Percentiles rank a stretch among this genome's conserved stretches.
phyloP scores from a whole-genome alignment of 495 filamentous ascomycete genomes.

The Peziza echinospora region DNA sequence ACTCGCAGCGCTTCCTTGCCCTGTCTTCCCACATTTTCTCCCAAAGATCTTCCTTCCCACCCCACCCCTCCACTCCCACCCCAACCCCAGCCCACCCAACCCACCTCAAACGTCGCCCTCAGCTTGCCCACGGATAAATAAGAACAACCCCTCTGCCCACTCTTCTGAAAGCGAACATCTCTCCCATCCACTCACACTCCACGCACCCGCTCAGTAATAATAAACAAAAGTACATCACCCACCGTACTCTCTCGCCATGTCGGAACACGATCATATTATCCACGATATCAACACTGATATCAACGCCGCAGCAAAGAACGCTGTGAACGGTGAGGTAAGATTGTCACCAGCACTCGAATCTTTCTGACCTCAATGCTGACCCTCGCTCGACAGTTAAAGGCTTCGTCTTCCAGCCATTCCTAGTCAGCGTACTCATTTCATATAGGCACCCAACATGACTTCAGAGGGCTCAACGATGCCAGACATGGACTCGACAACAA shows the following conservation, averaged over 20 bases:
- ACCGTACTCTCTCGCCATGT: background rate
- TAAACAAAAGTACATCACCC: background rate
- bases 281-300: constrained; percentile 4
- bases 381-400: too few relatives aligned
- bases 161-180: constrained; percentile 1
- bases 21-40: too few relatives aligned
- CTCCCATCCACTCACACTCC: background rate
- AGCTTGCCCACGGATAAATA: too few relatives aligned
- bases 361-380: background rate
- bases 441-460: background rate
- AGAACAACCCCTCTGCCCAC: constrained; percentile 6
- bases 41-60: too few relatives aligned
- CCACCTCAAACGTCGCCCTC: too few relatives aligned
- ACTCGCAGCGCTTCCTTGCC: too few relatives aligned
- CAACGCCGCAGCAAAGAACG: constrained; percentile 8
- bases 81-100: too few relatives aligned
- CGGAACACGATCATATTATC: background rate
- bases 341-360: background rate
- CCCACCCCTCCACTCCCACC: too few relatives aligned
- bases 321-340: constrained; percentile 16
- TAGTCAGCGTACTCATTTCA: too few relatives aligned
- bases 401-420: too few relatives aligned
- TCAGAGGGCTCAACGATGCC: background rate
- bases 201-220: background rate
- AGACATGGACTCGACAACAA: too few relatives aligned